Evolutionary conservation across 495 filamentous ascomycete genomes (phyloP).

Genomic region (Penicillium angulare): DNA sequence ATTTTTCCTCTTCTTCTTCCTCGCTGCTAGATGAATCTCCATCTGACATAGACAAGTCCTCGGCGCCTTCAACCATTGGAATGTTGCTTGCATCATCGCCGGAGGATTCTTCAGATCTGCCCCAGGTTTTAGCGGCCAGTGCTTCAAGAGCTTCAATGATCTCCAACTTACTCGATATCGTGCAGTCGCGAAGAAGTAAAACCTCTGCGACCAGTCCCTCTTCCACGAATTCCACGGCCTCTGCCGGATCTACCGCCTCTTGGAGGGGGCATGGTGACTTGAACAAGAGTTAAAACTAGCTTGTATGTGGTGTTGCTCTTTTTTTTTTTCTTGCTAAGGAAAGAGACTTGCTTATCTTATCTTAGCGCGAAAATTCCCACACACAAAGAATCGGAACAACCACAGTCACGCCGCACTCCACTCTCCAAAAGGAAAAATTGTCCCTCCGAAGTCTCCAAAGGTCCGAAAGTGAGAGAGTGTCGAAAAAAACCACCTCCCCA

Average conservation of each 20-base stretch:
- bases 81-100: constrained; percentile 21
- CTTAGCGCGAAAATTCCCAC: constrained; percentile 54
- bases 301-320: not conserved
- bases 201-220: constrained; percentile 22
- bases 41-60: constrained; percentile 28
- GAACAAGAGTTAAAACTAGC: too few species aligned
- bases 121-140: constrained; percentile 7
- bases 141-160: not conserved
- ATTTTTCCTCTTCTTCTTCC: constrained; percentile 49
- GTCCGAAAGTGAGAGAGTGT: constrained; percentile 4
- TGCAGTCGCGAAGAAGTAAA: constrained; percentile 43
- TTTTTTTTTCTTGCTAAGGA: constrained; percentile 14
- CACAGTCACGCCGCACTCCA: constrained; percentile 21
- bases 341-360: constrained; percentile 55
- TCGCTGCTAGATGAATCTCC: constrained; percentile 43
- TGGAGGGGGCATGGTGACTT: constrained; percentile 21
- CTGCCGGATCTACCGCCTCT: constrained; percentile 19
- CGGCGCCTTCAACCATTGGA: constrained; percentile 22
- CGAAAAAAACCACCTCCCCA: constrained; percentile 16
- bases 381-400: constrained; percentile 47
- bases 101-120: constrained; percentile 37
- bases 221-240: constrained; percentile 23
- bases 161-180: constrained; percentile 36
- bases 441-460: constrained; percentile 27
- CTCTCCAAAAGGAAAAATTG: constrained; percentile 30